Conservation (phyloP, 2,329 filamentous ascomycete genomes). For the Exophiala oligosperma region DNA sequence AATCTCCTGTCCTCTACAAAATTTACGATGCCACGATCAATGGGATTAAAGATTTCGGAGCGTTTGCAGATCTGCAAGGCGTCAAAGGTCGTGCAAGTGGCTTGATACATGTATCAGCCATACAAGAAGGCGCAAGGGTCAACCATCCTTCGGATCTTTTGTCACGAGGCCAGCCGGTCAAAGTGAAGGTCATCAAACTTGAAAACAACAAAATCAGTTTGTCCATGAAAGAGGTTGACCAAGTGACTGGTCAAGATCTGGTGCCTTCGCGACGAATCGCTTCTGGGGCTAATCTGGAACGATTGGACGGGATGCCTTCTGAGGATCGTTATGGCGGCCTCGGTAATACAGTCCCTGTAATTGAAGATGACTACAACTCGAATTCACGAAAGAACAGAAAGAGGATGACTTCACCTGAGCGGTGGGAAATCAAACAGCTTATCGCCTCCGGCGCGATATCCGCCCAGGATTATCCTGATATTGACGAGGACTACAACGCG, state of each 20-base stretch:
- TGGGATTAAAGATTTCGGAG: conserved; percentile 92
- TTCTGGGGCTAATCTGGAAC: conserved; percentile 87
- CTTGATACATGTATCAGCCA: conserved; percentile 87
- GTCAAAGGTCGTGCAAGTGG: conserved; percentile 89
- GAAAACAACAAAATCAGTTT: conserved; percentile 79
- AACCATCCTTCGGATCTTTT: conserved; percentile 91
- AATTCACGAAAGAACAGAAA: conserved; percentile 70
- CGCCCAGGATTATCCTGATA: conserved; percentile 88
- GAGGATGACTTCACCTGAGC: conserved; percentile 90
- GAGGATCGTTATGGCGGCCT: conserved; percentile 61
- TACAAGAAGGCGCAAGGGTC: conserved; percentile 80
- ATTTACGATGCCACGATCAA: conserved; percentile 88
- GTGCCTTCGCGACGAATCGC: conserved; percentile 75
- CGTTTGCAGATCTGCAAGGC: conserved; percentile 87
- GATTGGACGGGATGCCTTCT: conserved; percentile 64
- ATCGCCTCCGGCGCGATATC: conserved; percentile 94
- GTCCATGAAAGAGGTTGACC: conserved; percentile 97
- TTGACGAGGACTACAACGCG: conserved; percentile 90
- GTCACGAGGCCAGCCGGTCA: conserved; percentile 76
- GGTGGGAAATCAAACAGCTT: conserved; percentile 96
- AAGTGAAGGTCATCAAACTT: conserved; percentile 88
- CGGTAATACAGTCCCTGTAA: conserved; percentile 58
- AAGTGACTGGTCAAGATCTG: conserved; percentile 80
- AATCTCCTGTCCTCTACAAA: conserved; percentile 78
- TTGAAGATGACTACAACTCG: conserved; percentile 60